These are phyloP conservation scores for Sclerotinia borealis DNA, from an alignment of 2,329 filamentous ascomycete species.

Conservation along the genomic window DNA sequence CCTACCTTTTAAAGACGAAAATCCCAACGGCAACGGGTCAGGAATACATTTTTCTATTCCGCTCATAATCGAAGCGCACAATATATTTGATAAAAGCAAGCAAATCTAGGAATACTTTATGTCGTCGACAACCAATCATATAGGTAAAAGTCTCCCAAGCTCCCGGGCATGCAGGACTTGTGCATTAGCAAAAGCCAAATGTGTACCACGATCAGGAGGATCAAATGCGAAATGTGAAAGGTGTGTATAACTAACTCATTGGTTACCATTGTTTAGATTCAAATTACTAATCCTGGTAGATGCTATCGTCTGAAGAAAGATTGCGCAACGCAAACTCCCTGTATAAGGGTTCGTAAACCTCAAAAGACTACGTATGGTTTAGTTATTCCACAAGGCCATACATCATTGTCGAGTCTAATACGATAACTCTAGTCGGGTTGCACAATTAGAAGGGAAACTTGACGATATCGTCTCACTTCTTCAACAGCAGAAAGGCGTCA, in stretches of 20 bases:
- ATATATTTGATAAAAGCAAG: neutral
- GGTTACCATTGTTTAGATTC: neutral
- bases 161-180: conserved; percentile 9
- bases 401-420: neutral
- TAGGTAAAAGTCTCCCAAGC: neutral
- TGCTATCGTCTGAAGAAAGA: conserved; percentile 8
- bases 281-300: neutral
- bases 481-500: neutral
- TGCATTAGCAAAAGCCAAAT: conserved; percentile 10
- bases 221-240: conserved; percentile 10
- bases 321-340: neutral
- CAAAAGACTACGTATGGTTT: conserved; percentile 7
- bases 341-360: neutral
- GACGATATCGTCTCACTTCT: conserved; percentile 9
- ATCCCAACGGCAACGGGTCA: conserved; percentile 3
- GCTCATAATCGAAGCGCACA: neutral
- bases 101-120: neutral
- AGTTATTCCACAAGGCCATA: no score
- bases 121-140: neutral
- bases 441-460: conserved; percentile 7
- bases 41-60: neutral
- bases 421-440: neutral
- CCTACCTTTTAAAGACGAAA: neutral
- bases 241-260: neutral
- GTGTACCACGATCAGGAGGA: neutral